Conservation (phyloP, 2,329 filamentous ascomycete genomes). For the Exophiala viscosa region DNA sequence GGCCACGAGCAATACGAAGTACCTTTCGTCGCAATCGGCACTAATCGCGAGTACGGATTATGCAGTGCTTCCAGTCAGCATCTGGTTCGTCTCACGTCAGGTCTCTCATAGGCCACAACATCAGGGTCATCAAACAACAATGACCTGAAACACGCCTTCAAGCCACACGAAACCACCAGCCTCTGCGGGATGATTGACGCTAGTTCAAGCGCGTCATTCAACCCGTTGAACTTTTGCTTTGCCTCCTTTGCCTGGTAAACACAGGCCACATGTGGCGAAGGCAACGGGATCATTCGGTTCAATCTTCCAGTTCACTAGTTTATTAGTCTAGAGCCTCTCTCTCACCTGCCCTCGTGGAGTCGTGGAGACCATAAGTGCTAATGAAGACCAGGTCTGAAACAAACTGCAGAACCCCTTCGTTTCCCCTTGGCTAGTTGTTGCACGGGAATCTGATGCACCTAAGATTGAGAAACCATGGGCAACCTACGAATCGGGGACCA, state of each 20-base stretch:
- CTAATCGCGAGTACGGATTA: too few species aligned
- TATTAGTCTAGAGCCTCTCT: background rate
- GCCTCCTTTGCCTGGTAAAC: background rate
- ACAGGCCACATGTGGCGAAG: background rate
- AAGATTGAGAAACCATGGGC: constrained; percentile 14
- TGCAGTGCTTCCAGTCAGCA: too few species aligned
- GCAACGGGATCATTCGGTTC: background rate
- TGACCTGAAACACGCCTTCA: constrained; percentile 16
- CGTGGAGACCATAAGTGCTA: background rate
- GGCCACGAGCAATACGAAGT: too few species aligned
- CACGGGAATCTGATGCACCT: constrained; percentile 13
- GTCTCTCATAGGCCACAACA: constrained; percentile 4
- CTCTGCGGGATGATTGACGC: constrained; percentile 10
- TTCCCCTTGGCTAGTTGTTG: constrained; percentile 14
- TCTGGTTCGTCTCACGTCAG: constrained; percentile 6
- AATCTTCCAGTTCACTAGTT: background rate
- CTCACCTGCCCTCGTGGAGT: background rate
- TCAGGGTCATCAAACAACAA: constrained; percentile 6
- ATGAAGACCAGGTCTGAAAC: constrained; percentile 20
- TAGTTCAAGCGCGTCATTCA: constrained; percentile 3
- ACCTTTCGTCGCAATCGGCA: too few species aligned
- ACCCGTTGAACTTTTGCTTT: background rate
- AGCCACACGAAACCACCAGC: constrained; percentile 15
- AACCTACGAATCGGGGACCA: background rate
- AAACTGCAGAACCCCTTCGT: constrained; percentile 24